phyloP scores from a whole-genome alignment of 2,329 filamentous ascomycete species.

The Bipolaris zeicola region DNA sequence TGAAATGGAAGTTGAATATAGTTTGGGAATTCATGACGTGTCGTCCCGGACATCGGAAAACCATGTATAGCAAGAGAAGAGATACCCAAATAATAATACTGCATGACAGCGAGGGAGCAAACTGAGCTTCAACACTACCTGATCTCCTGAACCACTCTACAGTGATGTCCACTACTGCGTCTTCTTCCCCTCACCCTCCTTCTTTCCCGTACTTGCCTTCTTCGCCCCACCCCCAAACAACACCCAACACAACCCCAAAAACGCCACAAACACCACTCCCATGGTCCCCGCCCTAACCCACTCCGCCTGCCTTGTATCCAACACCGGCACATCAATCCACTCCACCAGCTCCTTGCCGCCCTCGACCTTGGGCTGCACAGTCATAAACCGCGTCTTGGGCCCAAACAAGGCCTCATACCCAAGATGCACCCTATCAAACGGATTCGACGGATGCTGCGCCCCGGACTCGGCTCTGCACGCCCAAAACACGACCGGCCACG shows the following conservation, averaged over 20 bases:
- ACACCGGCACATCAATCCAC: constrained; percentile 50
- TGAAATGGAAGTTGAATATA: neutral
- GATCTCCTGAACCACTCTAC: neutral
- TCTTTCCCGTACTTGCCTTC: constrained; percentile 4
- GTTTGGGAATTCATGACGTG: neutral
- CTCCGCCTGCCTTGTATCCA: constrained; percentile 44
- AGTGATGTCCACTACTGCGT: constrained; percentile 19
- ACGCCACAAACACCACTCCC: constrained; percentile 51
- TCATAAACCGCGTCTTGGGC: constrained; percentile 80
- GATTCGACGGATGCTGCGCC: constrained; percentile 73
- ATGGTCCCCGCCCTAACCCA: constrained; percentile 54
- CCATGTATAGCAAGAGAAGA: neutral
- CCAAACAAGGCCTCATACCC: constrained; percentile 85
- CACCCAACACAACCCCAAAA: constrained; percentile 53
- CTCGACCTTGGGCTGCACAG: constrained; percentile 53
- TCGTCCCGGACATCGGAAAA: neutral
- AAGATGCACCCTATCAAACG: constrained; percentile 83
- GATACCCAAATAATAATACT: constrained; percentile 15
- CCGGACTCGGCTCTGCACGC: constrained; percentile 73
- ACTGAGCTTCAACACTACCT: neutral
- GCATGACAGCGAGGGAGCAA: constrained; percentile 6
- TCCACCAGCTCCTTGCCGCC: constrained; percentile 30
- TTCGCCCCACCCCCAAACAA: constrained; percentile 33
- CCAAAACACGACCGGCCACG: constrained; percentile 89
- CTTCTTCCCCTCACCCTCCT: constrained; percentile 25